Base-by-base conservation (phyloP, 805 yeast species). In the Diddensiella caesifluorescens region DNA sequence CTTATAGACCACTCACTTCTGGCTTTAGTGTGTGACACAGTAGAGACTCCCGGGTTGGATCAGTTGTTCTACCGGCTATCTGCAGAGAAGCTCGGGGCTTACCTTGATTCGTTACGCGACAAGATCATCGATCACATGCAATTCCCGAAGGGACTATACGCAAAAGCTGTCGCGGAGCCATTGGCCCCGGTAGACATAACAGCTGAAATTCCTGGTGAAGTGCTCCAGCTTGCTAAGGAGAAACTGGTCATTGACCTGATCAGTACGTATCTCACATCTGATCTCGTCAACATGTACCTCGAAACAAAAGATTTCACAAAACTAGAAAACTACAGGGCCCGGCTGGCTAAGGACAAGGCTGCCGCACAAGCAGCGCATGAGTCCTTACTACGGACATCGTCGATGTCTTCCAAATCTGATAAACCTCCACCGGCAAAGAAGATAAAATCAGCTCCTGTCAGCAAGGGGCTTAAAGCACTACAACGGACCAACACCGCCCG, bases 401-500 rank as follows among this genome's bases (percentile, higher is more conserved):
- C 42, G 5, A 29, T 43, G 26, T 21, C 38, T 4, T 39, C 21
- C 4, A 29, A n/a, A 10, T 39, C 41, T 31, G 33, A 36, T 4
- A 36, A 36, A 21, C 23, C 22, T 23, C 9, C n/a, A 9, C n/a
- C n/a, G n/a, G 15, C 22, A 22, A 10, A n/a, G 28, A 34, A 20
- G 9, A 21, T 34, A 30, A 28, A 40, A 31, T 32, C 25, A 32
- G 38, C 51, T 3, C 47, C 37, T 36, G 41, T 22, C 12, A 46
- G 45, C 21, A 44, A 42, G 28, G 49, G 48, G 4, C 50, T 40
- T 16, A 35, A 47, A 32, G 44, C 46, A 18, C 45, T 47, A 22
- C 31, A 38, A 21, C 50, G 47, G 32, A 51, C 40, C 12, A 50
- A 52, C 31, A 22, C 41, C 4, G 58, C 54, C 26, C 57, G 54